Percentiles rank a stretch among this genome's conserved stretches.
phyloP scores from a whole-genome alignment of 2,329 filamentous ascomycete species.

The Chaetomiaceae sp. region DNA sequence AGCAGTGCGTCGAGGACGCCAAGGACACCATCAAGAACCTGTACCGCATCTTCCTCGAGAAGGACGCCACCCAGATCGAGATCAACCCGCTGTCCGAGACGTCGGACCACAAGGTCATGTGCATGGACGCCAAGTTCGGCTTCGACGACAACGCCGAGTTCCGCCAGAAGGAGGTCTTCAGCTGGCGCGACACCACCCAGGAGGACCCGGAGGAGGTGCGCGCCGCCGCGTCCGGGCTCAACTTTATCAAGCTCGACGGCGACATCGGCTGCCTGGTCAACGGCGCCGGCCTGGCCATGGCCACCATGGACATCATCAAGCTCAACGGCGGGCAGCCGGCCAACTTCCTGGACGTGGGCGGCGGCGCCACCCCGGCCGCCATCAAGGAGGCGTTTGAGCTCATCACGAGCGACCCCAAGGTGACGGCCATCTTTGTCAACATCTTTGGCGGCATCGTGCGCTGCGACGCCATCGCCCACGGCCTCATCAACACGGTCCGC shows the following conservation, averaged over 20 bases:
- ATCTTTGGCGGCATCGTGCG: slow-evolving; percentile 99
- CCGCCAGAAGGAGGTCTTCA: slow-evolving; percentile 94
- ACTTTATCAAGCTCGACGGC: slow-evolving; percentile 99
- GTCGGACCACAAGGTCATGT: slow-evolving; percentile 94
- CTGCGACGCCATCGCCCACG: slow-evolving; percentile 95
- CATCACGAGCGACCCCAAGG: slow-evolving; percentile 97
- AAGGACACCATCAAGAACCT: slow-evolving; percentile 97
- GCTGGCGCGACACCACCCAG: slow-evolving; percentile 89
- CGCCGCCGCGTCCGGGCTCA: slow-evolving; percentile 88
- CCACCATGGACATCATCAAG: slow-evolving; percentile 99
- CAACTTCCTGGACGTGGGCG: slow-evolving; percentile 98
- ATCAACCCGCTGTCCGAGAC: slow-evolving; percentile 99
- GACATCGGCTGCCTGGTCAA: slow-evolving; percentile 99
- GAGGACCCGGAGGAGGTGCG: slow-evolving; percentile 98
- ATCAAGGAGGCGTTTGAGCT: slow-evolving; percentile 98
- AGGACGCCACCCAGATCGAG: slow-evolving; percentile 98
- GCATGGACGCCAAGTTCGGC: slow-evolving; percentile 98
- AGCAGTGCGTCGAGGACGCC: slow-evolving; percentile 94
- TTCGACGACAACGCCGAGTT: slow-evolving; percentile 99
- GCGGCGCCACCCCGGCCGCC: slow-evolving; percentile 91
- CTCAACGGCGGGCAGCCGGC: slow-evolving; percentile 92
- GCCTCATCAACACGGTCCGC: slow-evolving; percentile 91
- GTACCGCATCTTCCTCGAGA: slow-evolving; percentile 98
- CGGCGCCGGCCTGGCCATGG: slow-evolving; percentile 98
- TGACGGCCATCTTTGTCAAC: slow-evolving; percentile 99